Evolutionary conservation across 306 rosid species (phyloP), one percentile per base, ranked within the genome.

Genomic region (Carpinus fangiana): DNA sequence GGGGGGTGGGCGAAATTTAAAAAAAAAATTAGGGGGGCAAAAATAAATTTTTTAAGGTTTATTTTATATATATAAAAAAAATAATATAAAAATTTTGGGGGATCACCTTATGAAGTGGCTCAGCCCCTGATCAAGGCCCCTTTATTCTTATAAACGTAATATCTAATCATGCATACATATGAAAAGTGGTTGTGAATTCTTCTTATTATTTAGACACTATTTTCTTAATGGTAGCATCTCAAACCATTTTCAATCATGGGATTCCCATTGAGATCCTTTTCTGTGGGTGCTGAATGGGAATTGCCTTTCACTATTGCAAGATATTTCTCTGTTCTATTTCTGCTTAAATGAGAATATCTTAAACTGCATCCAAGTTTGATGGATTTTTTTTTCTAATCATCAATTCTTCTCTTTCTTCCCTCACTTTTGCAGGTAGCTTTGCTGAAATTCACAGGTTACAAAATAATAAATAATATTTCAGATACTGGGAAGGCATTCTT

Each of bases 401-500:
- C 31, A 53, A 62, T 70, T 72, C 11, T 65, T 79, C 81, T 83
- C 59, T 73, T 80, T 72, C 75, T 59, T 72, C 80, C 56, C 78
- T 83, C 74, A 16, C 76, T 82, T 86, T 83, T 89, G 86, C 98
- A 95, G 98, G 98, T 95, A 82, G 97, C 97, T 56, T 86, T 95
- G 97, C 91, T 95, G 89, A 95, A 95, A 87, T 92, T 92, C 88
- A 92, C 98, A 28, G 97, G 98, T 60, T 94, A 94, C 82, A 94
- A 92, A 85, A 91, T 95, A 73, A 79, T 95, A 86, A 91, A 88
- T 85, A 91, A 92, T 75, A 82, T 95, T 77, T 92, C 98, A 73
- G 97, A 95, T 86, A 88, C 97, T 55, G 98, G 97, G 88, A 95
- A 95, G 93, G 97, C 98, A 62, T 88, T 95, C 86, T 84, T 95